Conservation (phyloP, 352 stramenopile genomes). For the Pythium rhizo-oryzae region DNA sequence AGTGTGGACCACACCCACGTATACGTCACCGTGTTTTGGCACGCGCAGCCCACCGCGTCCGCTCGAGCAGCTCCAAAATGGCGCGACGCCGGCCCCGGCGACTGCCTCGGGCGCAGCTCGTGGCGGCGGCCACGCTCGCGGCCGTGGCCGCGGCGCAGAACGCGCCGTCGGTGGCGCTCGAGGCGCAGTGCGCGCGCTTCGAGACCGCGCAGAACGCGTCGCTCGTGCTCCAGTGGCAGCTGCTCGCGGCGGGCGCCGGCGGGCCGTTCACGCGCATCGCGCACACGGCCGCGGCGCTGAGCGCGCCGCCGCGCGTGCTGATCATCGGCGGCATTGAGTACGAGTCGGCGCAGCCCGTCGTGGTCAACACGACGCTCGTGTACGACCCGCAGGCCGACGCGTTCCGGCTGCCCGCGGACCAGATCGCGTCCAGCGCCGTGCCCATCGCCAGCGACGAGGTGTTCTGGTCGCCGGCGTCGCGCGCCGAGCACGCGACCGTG, state of each 20-base stretch:
- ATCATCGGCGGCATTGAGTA: constrained; percentile 72
- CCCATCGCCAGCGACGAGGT: constrained; percentile 39
- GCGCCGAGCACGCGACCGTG: constrained; percentile 57
- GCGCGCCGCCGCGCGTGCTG: constrained; percentile 36
- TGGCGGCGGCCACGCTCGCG: background rate
- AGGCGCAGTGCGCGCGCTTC: constrained; percentile 37
- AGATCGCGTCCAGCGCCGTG: constrained; percentile 46
- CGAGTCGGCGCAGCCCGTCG: constrained; percentile 67
- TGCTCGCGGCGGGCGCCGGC: constrained; percentile 29
- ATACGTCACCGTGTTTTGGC: constrained; percentile 3
- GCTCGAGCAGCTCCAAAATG: too few relatives aligned
- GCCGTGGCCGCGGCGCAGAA: background rate
- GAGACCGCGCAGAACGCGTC: constrained; percentile 43
- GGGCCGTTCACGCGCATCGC: constrained; percentile 56
- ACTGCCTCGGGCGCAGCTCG: background rate
- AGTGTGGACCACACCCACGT: background rate
- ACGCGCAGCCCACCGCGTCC: too few relatives aligned
- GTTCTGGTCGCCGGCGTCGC: constrained; percentile 62
- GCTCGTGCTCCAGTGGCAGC: constrained; percentile 38
- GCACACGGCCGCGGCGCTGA: constrained; percentile 43
- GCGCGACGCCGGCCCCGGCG: too few relatives aligned
- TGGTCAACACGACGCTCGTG: constrained; percentile 56
- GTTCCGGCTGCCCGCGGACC: constrained; percentile 49
- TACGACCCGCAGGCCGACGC: constrained; percentile 44
- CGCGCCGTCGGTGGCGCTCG: constrained; percentile 11